Base-by-base conservation (phyloP, 1,139 yeast species). In the Hansenula lynferdii region DNA sequence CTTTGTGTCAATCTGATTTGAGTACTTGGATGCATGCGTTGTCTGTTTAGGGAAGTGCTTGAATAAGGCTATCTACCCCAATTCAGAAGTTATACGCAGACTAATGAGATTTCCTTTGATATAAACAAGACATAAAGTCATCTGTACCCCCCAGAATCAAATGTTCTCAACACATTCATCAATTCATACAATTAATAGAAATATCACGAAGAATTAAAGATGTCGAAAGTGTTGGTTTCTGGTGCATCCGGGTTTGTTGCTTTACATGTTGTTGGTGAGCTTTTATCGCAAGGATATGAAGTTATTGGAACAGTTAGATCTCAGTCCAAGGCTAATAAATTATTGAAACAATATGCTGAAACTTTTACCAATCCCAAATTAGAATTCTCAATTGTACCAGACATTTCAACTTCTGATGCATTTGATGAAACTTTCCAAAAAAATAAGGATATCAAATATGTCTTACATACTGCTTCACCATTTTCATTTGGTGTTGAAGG, bases 381-480 rank as follows among this genome's bases (percentile, higher is more conserved):
- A 42, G 42, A 60, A 30, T 64, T 64, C 46, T 80, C 61, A 37
- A 56, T 74, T 29, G 80, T 79, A 10, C 51, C 60, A 15, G 80
- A 77, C 44, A 65, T 79, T 40, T 59, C 63, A 6, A 60, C 52
- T 2, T 61, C 57, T 5, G 66, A 63, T 31, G 84, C 84, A 1
- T 77, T 78, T 47, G 79, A 75, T 51, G 60, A 61, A 17, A 69
- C 70, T 2, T 62, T 80, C 39, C 51, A 67, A 45, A 57, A 57
- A 4, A 65, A 72, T 47, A 64, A 72, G 1, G 73, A 70, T 24
- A 65, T 76, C 34, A 66, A 69, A 8, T 66, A 64, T 28, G 75
- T 79, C 34, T 51, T 77, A 20, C 86, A 80, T 57, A 73, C 77
- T 6, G 82, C 81, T n/a, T 70, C 78, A 19, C 80, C 80, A 2